A percentile compares a stretch with the other conserved stretches of the same genome.
phyloP scores from a whole-genome alignment of 805 yeast species.

The Metschnikowia colocasiae region DNA sequence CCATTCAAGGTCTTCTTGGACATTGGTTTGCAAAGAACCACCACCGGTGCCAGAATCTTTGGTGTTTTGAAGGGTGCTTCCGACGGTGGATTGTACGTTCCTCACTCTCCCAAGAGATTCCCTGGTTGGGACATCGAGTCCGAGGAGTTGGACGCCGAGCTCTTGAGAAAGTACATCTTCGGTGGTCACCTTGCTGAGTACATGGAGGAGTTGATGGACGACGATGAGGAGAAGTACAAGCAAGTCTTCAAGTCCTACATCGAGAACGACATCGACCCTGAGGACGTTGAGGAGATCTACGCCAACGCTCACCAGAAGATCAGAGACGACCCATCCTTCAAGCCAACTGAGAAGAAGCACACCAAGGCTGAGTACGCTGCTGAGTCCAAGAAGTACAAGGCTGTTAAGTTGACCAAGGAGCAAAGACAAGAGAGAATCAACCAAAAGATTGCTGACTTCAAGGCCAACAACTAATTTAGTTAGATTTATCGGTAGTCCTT shows the following conservation, averaged over 20 bases:
- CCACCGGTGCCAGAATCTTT: conserved; percentile 99
- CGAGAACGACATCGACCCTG: conserved; percentile 96
- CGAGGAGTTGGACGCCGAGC: conserved; percentile 97
- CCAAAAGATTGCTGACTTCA: conserved; percentile 91
- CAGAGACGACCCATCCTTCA: conserved; percentile 92
- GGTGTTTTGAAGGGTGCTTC: conserved; percentile 99
- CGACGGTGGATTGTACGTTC: conserved; percentile 98
- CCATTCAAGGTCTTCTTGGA: conserved; percentile 99
- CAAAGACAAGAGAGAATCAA: conserved; percentile 87
- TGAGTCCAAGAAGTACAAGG: conserved; percentile 89
- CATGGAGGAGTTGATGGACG: conserved; percentile 99
- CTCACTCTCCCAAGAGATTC: conserved; percentile 99
- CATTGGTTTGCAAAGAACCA: conserved; percentile 99
- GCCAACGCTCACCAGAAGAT: conserved; percentile 89
- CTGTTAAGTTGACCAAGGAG: conserved; percentile 81
- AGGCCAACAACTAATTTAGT: conserved; percentile 43
- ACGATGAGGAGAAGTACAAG: conserved; percentile 99
- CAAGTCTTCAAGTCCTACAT: conserved; percentile 94
- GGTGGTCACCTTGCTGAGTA: conserved; percentile 99
- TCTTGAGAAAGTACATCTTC: conserved; percentile 97
- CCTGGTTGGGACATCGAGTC: conserved; percentile 99
- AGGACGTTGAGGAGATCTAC: conserved; percentile 94
- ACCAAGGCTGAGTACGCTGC: conserved; percentile 98
- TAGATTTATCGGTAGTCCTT: neutral
- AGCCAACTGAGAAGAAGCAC: conserved; percentile 87